These are phyloP conservation scores for Xylaria sp. DNA, from an alignment of 2,329 filamentous ascomycete species.

Conservation along the genomic window DNA sequence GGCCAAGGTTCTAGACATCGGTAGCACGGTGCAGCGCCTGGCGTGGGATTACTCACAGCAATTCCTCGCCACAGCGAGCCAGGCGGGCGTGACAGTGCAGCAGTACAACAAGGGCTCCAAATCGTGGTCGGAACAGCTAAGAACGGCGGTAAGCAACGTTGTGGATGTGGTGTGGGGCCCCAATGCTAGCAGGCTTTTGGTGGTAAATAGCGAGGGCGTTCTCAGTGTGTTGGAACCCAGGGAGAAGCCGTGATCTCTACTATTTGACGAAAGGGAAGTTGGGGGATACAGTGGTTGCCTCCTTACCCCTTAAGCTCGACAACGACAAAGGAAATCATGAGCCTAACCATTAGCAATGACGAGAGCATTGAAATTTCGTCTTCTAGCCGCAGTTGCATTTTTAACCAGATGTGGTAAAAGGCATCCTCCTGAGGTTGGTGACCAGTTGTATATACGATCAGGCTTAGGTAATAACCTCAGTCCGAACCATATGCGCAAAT, in stretches of 20 bases:
- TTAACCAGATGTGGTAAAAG: neutral
- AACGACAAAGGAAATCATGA: neutral
- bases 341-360: neutral
- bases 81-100: conserved; percentile 84
- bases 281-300: neutral
- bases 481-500: neutral
- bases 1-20: conserved; percentile 87
- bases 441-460: neutral
- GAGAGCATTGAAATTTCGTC: neutral
- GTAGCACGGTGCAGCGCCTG: conserved; percentile 78
- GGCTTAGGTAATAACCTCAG: neutral
- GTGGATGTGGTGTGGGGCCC: conserved; percentile 81
- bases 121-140: conserved; percentile 86
- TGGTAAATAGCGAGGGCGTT: conserved; percentile 78
- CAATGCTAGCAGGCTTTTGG: conserved; percentile 77
- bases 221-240: conserved; percentile 72
- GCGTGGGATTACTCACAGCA: conserved; percentile 96
- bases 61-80: conserved; percentile 84
- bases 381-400: neutral
- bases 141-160: conserved; percentile 74
- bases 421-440: neutral
- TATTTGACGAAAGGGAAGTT: neutral
- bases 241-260: conserved; percentile 55
- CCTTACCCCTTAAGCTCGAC: too few relatives aligned
- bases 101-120: conserved; percentile 90